Conservation (phyloP, 1,284 basidiomycete genomes). For the Boletus mariae region DNA sequence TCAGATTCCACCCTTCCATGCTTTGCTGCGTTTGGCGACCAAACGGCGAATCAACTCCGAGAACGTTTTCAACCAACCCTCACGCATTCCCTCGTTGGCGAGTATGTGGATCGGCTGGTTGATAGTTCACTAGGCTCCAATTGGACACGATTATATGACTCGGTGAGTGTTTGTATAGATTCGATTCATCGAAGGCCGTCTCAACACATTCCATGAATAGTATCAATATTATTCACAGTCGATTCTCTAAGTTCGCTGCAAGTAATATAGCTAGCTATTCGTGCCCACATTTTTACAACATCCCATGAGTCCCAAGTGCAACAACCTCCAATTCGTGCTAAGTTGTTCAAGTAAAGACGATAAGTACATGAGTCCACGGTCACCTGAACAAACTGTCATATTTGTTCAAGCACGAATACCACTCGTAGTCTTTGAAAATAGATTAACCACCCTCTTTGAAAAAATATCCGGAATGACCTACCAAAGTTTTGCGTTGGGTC, state of each 20-base stretch:
- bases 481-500: conserved; percentile 62
- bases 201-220: conserved; percentile 31
- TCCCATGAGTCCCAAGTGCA: background rate
- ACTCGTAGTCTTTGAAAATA: conserved; percentile 56
- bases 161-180: conserved; percentile 46
- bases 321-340: background rate
- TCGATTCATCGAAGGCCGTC: background rate
- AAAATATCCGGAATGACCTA: conserved; percentile 25
- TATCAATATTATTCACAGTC: conserved; percentile 86
- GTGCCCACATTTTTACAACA: background rate
- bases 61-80: conserved; percentile 93
- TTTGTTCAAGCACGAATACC: conserved; percentile 76
- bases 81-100: conserved; percentile 83
- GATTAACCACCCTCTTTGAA: conserved; percentile 5
- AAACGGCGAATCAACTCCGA: conserved; percentile 83
- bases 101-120: conserved; percentile 85
- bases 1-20: conserved; percentile 91
- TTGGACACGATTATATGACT: conserved; percentile 91
- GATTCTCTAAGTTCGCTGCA: conserved; percentile 47
- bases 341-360: conserved; percentile 2
- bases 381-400: conserved; percentile 60
- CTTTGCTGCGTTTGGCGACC: conserved; percentile 86
- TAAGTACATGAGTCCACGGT: conserved; percentile 3
- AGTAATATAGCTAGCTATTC: conserved; percentile 2
- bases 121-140: conserved; percentile 87